Evolutionary conservation across 2,329 filamentous ascomycete species (phyloP), one percentile per base, ranked within the genome.

Genomic region (Pseudocercospora macadamiae): DNA sequence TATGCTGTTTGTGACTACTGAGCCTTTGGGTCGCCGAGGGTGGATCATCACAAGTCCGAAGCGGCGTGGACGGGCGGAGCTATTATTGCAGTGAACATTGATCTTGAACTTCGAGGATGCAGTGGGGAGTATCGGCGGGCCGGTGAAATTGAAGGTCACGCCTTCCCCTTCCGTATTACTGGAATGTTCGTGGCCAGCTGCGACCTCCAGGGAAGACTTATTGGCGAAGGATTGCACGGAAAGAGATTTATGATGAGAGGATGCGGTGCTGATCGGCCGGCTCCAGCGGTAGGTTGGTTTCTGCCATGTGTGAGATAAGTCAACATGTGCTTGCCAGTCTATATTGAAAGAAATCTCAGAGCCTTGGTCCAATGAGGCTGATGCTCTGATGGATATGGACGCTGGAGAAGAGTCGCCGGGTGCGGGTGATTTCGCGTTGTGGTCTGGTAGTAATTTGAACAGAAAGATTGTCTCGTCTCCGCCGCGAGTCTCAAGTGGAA

Each of bases 391-490:
- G 3, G 57, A 55, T 16, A 69, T 59, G 3, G 57, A 49, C 1
- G 66, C 49, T n/a, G 58, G 44, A 12, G 52, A 57, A 1, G 49
- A 12, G 4, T 54, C 52, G 8, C 9, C 18, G 2, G 25, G 10
- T 28, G 54, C 5, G 32, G 32, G 30, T 16, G 26, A 6, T 10
- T 55, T 55, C 3, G 34, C 26, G 45, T 48, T 21, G 30, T 34
- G 42, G 18, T 21, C 44, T 8, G 53, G 47, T 7, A 32, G 36
- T 16, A 68, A 44, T 47, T 64, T 84, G 76, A 91, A 93, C 54
- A 93, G 78, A 66, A 91, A 86, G 1, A 88, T 89, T 61, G 91
- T 77, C 71, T 92, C 89, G 69, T 93, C 90, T 66, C 89, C 87
- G 14, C 89, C 84, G 12, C 86, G 60, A 10, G 68, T 61, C 12